Evolutionary conservation across 2,329 filamentous ascomycete species (phyloP).

Genomic region (Exophiala calicioides): DNA sequence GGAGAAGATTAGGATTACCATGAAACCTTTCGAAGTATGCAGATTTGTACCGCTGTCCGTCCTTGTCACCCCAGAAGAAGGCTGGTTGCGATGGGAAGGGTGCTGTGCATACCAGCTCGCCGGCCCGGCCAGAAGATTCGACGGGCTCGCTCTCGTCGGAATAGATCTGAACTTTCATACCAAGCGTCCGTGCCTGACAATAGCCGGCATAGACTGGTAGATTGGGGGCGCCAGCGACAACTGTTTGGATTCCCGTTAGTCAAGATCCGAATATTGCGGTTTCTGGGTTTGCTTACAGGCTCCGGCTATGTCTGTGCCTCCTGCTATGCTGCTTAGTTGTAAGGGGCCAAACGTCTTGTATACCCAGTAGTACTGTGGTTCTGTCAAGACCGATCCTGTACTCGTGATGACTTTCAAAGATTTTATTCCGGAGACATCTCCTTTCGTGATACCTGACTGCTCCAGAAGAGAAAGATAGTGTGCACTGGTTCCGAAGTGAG

Average conservation of each 20-base stretch:
- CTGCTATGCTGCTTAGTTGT: constrained; percentile 55
- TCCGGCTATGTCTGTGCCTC: constrained; percentile 35
- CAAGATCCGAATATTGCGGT: constrained; percentile 45
- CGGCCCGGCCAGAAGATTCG: constrained; percentile 60
- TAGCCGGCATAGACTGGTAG: constrained; percentile 64
- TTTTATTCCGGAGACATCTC: constrained; percentile 63
- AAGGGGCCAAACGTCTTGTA: constrained; percentile 69
- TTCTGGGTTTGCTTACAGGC: constrained; percentile 67
- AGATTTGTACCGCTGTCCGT: constrained; percentile 55
- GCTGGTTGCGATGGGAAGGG: constrained; percentile 77
- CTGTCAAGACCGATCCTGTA: constrained; percentile 79
- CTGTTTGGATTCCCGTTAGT: not conserved
- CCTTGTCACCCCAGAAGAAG: constrained; percentile 58
- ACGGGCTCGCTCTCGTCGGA: constrained; percentile 32
- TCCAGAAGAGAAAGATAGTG: constrained; percentile 74
- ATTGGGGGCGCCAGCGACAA: constrained; percentile 61
- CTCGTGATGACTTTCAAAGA: constrained; percentile 62
- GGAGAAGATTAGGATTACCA: not conserved
- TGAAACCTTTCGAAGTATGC: constrained; percentile 27
- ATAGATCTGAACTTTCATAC: constrained; percentile 46
- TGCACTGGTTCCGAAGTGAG: constrained; percentile 72
- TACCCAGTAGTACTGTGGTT: constrained; percentile 77
- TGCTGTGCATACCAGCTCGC: constrained; percentile 70
- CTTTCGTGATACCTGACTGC: constrained; percentile 63
- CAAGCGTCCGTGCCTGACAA: constrained; percentile 55